phyloP scores from a whole-genome alignment of 306 rosid species.

The Fagus crenata region DNA sequence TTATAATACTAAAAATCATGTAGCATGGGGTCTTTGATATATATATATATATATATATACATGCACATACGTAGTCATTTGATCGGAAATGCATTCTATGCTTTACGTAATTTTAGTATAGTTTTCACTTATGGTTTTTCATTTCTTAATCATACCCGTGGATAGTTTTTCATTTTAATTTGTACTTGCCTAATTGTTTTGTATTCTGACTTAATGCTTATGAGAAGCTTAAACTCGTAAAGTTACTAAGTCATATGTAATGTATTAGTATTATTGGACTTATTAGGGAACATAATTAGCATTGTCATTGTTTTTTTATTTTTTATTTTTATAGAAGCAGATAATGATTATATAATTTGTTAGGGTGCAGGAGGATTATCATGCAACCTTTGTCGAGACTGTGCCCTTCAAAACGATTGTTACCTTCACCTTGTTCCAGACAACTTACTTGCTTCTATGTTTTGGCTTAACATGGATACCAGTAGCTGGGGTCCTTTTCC shows the following conservation, averaged over 20 bases:
- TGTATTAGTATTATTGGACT: background rate
- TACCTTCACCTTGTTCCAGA: constrained; percentile 80
- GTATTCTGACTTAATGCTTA: too few relatives aligned
- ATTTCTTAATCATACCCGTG: background rate
- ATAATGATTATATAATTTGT: constrained; percentile 21
- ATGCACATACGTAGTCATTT: background rate
- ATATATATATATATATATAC: too few relatives aligned
- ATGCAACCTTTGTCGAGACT: constrained; percentile 77
- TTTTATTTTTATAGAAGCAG: background rate
- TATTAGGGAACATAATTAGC: background rate
- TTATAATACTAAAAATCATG: background rate
- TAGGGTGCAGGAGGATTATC: constrained; percentile 79
- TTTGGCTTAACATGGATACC: constrained; percentile 97
- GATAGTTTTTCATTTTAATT: background rate
- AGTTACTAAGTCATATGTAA: too few relatives aligned
- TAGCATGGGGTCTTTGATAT: too few relatives aligned
- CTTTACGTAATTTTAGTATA: background rate
- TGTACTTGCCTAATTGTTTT: too few relatives aligned
- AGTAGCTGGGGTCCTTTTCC: constrained; percentile 92
- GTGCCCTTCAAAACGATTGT: constrained; percentile 86
- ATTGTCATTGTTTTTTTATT: constrained; percentile 7
- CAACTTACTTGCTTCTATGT: constrained; percentile 80
- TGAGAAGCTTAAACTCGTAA: too few relatives aligned
- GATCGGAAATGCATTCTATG: background rate
- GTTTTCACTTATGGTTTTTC: background rate